A percentile compares a stretch with the other conserved stretches of the same genome.
Conservation (phyloP, 2,329 filamentous ascomycete species). For the Ophiosphaerella korrae region DNA sequence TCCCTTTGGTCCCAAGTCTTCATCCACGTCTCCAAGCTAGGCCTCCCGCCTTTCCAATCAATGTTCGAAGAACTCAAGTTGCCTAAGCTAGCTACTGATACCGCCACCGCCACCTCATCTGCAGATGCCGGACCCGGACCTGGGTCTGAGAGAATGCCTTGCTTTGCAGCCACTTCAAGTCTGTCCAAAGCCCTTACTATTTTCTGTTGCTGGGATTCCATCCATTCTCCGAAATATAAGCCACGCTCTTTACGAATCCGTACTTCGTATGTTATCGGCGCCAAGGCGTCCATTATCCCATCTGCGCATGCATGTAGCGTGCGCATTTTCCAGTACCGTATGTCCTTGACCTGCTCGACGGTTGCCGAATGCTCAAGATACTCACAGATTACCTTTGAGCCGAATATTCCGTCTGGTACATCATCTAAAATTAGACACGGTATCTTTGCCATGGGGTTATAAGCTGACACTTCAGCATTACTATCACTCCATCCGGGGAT, state of each 20-base stretch:
- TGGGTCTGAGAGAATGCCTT: slow-evolving; percentile 16
- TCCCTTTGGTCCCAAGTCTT: slow-evolving; percentile 24
- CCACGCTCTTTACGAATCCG: slow-evolving; percentile 30
- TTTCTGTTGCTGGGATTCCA: slow-evolving; percentile 36
- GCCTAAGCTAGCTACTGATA: slow-evolving; percentile 17
- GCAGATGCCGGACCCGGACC: slow-evolving; percentile 10
- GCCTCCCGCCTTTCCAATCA: slow-evolving; percentile 24
- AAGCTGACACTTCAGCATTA: slow-evolving; percentile 29
- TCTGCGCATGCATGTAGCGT: slow-evolving; percentile 34
- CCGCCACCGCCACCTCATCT: slow-evolving; percentile 32
- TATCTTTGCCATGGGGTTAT: slow-evolving; percentile 40
- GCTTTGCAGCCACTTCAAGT: slow-evolving; percentile 24
- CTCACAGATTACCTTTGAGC: slow-evolving; percentile 37
- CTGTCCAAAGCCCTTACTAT: slow-evolving; percentile 30
- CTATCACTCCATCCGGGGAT: slow-evolving; percentile 40
- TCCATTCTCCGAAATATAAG: slow-evolving; percentile 33
- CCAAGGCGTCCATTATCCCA: slow-evolving; percentile 37
- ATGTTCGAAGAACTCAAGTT: slow-evolving; percentile 16
- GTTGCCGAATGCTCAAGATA: slow-evolving; percentile 24
- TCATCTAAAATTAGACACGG: slow-evolving; percentile 32
- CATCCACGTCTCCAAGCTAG: slow-evolving; percentile 30
- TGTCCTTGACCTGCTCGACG: slow-evolving; percentile 15
- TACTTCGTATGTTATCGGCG: slow-evolving; percentile 34
- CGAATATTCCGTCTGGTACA: slow-evolving; percentile 33
- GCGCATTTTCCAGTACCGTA: slow-evolving; percentile 25